Percentiles rank a stretch among this genome's conserved stretches.
These are phyloP conservation scores for Fusarium brevicatenulatum DNA, from an alignment of 2,329 filamentous ascomycete genomes.

Conservation along the genomic window DNA sequence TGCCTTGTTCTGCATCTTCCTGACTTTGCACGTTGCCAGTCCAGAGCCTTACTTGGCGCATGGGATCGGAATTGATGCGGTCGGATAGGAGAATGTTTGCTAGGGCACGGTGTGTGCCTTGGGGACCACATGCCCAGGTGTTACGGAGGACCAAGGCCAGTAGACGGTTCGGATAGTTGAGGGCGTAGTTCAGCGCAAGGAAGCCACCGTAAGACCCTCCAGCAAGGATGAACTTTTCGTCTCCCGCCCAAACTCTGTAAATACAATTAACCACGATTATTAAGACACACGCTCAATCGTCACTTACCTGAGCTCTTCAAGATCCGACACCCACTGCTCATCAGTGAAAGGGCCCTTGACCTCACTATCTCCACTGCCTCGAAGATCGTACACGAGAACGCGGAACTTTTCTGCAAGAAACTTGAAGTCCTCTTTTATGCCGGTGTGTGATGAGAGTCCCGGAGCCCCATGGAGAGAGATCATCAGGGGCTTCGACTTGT, in stretches of 20 bases:
- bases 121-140: not conserved
- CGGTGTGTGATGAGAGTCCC: not conserved
- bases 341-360: slow-evolving; percentile 5
- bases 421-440: not conserved
- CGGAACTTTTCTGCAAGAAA: slow-evolving; percentile 8
- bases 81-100: not conserved
- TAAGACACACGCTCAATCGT: accelerated
- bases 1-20: not conserved
- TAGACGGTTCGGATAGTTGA: not conserved
- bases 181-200: slow-evolving; percentile 2
- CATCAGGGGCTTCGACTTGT: slow-evolving; percentile 4
- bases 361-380: slow-evolving; percentile 9
- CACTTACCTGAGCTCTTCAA: slow-evolving; percentile 7
- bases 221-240: slow-evolving; percentile 9
- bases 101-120: not conserved
- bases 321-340: slow-evolving; percentile 5
- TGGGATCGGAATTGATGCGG: not conserved
- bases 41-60: slow-evolving; percentile 12
- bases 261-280: accelerated
- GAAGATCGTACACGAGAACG: slow-evolving; percentile 10
- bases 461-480: slow-evolving; percentile 12
- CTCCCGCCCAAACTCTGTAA: not conserved
- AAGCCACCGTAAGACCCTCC: slow-evolving; percentile 14
- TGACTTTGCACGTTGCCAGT: not conserved
- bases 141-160: not conserved